Base-by-base conservation (phyloP, 2,329 filamentous ascomycete species). In the Ilyonectria sp. region DNA sequence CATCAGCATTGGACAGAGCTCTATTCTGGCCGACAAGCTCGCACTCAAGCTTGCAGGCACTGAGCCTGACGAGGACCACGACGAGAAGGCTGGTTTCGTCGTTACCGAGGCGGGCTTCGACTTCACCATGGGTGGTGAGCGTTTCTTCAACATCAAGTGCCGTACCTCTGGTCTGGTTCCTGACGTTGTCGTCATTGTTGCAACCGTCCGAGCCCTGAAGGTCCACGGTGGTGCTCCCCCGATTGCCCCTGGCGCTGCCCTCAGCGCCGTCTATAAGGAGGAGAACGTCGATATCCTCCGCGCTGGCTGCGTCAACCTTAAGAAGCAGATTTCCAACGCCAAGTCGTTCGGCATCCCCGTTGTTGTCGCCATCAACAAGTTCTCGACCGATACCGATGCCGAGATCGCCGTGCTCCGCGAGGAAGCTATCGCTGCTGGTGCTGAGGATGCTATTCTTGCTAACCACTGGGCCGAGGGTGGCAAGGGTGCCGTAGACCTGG, bases 71-170 rank as follows among this genome's bases (percentile, higher is more conserved):
- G 96, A 98, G 84, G 90, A 97, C 75, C 89, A 95, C 77, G 86
- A 90, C 57, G 86, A 91, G 74, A 95, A 96, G 86, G 90, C 93
- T 33, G 96, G 96, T 10, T 98, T 96, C 76, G 95, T 98, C 23
- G 91, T 99, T 43, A 99, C 96, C 2, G 96, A 99, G 82, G 95
- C 96, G 60, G 96, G 96, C 10, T 99, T 99, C 81, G 96, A 99
- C 83, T 99, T 99, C 84, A 98, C 96, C 76, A 99, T 99, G 96
- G 96, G 96, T 71, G 96, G 96, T 70, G 96, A 99, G 87, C 93
- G 96, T 59, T 99, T 99, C 88, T 98, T 99, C 90, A 98, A 99
- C 86, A 98, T 99, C 87, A 99, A 99, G 88, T 98, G 96, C 85
- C 93, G 96, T 68, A 93, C 94, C 10, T 98, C 95, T 6, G 95